These are phyloP conservation scores for Lactarius indigo DNA, from an alignment of 768 basidiomycete genomes.

Conservation along the genomic window DNA sequence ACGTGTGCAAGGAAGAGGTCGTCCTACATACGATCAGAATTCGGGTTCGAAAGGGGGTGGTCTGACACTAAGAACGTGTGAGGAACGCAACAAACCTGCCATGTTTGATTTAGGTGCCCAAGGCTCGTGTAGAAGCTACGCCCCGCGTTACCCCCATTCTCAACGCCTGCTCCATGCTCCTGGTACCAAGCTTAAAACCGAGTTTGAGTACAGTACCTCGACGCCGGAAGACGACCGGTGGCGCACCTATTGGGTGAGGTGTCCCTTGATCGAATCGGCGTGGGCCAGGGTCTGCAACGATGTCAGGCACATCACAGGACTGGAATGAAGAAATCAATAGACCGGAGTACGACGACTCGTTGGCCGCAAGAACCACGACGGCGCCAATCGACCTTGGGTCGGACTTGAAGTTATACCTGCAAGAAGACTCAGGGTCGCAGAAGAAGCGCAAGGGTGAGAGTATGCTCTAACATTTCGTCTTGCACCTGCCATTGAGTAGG, in stretches of 20 bases:
- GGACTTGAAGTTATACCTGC: slow-evolving; percentile 45
- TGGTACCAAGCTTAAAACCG: slow-evolving; percentile 74
- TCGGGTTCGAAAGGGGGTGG: not conserved
- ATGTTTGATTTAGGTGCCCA: slow-evolving; percentile 76
- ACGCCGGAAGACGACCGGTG: not conserved
- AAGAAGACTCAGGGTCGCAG: not conserved
- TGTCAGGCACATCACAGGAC: slow-evolving; percentile 26
- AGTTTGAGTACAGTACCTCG: not conserved
- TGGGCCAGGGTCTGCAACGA: slow-evolving; percentile 40
- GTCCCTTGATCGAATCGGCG: slow-evolving; percentile 60
- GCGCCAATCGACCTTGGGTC: slow-evolving; percentile 46
- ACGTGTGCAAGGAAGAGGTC: slow-evolving; percentile 68
- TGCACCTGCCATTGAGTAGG: slow-evolving; percentile 35
- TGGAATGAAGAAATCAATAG: slow-evolving; percentile 1
- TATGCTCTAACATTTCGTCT: slow-evolving; percentile 40
- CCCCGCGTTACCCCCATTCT: slow-evolving; percentile 48
- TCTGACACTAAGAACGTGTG: not conserved
- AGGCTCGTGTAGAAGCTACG: slow-evolving; percentile 83
- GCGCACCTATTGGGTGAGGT: slow-evolving; percentile 74
- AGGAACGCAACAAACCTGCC: slow-evolving; percentile 48
- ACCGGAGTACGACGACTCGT: slow-evolving; percentile 44
- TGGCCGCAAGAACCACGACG: slow-evolving; percentile 43
- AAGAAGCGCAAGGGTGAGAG: slow-evolving; percentile 2
- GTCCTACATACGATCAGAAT: slow-evolving; percentile 41
- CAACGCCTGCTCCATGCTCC: slow-evolving; percentile 64